phyloP scores from a whole-genome alignment of 2,329 filamentous ascomycete species.

The Zasmidium angulare region DNA sequence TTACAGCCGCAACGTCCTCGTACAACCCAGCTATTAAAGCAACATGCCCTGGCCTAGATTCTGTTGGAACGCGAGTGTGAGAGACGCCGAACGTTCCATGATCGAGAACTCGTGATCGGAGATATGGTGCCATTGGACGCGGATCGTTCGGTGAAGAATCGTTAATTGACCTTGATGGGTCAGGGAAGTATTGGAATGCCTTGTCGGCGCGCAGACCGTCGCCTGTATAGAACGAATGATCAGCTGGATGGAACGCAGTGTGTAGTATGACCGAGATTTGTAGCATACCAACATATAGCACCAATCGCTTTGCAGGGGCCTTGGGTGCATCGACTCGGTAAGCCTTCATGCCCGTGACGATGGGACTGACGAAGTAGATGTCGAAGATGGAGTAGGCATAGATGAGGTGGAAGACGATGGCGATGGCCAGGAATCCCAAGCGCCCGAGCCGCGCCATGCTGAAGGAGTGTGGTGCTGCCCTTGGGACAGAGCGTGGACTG shows the following conservation, averaged over 20 bases:
- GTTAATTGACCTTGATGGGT: conserved; percentile 67
- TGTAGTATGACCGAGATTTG: neutral
- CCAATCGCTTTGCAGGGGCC: conserved; percentile 83
- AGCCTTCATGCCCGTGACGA: conserved; percentile 90
- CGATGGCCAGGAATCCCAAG: conserved; percentile 81
- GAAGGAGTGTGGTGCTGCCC: neutral
- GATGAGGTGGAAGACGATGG: conserved; percentile 86
- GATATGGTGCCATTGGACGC: conserved; percentile 82
- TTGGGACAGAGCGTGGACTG: neutral
- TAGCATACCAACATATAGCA: conserved; percentile 79
- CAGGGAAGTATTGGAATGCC: conserved; percentile 88
- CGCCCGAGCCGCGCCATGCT: conserved; percentile 61
- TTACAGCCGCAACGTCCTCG: conserved; percentile 96
- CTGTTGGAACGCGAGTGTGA: conserved; percentile 93
- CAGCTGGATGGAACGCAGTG: conserved; percentile 7
- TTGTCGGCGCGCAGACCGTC: conserved; percentile 97
- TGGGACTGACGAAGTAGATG: conserved; percentile 97
- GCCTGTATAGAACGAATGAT: conserved; percentile 44
- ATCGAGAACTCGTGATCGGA: conserved; percentile 83
- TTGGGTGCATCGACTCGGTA: conserved; percentile 68
- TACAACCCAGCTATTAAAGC: conserved; percentile 95
- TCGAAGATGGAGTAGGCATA: conserved; percentile 97
- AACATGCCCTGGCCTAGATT: conserved; percentile 94
- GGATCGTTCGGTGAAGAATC: conserved; percentile 62
- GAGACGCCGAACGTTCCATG: conserved; percentile 96